phyloP scores from a whole-genome alignment of 192 early-diverging fungal species.

The Coemansia sp. region DNA sequence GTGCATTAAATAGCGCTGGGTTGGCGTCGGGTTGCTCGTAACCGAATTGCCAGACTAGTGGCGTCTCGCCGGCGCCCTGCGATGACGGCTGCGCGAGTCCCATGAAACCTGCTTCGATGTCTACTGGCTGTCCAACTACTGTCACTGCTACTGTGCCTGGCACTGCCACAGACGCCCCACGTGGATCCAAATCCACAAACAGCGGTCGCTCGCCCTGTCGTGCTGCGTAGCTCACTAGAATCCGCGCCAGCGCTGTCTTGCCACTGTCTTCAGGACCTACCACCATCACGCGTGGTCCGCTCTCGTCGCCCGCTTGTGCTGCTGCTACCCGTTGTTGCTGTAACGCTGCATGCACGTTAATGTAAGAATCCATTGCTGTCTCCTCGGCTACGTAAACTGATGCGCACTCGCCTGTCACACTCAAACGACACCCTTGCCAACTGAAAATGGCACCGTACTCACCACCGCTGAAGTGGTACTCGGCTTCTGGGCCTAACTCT shows the following conservation, averaged over 20 bases:
- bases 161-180: slow-evolving; percentile 74
- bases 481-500: slow-evolving; percentile 78
- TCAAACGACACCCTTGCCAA: slow-evolving; percentile 84
- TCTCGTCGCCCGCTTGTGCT: slow-evolving; percentile 14
- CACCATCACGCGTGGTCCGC: slow-evolving; percentile 70
- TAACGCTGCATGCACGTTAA: slow-evolving; percentile 86
- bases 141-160: slow-evolving; percentile 84
- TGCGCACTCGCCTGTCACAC: slow-evolving; percentile 61
- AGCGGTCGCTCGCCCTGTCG: slow-evolving; percentile 71
- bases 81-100: slow-evolving; percentile 59
- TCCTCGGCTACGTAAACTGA: slow-evolving; percentile 92
- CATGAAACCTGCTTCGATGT: slow-evolving; percentile 79
- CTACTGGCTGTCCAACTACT: slow-evolving; percentile 72
- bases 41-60: slow-evolving; percentile 91
- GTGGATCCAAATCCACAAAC: slow-evolving; percentile 84
- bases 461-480: slow-evolving; percentile 73
- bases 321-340: slow-evolving; percentile 65
- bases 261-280: slow-evolving; percentile 92
- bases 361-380: slow-evolving; percentile 88
- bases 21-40: slow-evolving; percentile 75
- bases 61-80: slow-evolving; percentile 65
- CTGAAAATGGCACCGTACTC: slow-evolving; percentile 88
- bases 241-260: slow-evolving; percentile 84
- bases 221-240: slow-evolving; percentile 85
- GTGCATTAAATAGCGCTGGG: slow-evolving; percentile 70